Percentiles rank a stretch among this genome's conserved stretches.
Evolutionary conservation across 495 filamentous ascomycete species (phyloP).

Genomic region (Schizothecium vesticola): DNA sequence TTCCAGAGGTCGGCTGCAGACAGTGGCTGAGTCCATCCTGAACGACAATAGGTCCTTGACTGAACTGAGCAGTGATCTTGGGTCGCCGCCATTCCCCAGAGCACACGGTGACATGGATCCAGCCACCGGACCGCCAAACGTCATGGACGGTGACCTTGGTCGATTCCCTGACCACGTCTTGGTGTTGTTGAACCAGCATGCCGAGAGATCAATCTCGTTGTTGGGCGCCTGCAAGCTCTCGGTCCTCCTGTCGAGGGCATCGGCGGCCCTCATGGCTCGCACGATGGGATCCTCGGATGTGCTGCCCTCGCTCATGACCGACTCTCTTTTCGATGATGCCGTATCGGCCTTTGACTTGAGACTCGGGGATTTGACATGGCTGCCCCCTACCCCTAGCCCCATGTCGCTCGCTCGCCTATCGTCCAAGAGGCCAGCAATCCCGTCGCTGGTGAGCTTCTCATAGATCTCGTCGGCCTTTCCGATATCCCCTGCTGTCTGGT

Average conservation of each 20-base stretch:
- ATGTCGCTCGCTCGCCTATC: neutral
- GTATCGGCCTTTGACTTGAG: neutral
- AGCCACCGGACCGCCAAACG: neutral
- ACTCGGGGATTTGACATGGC: neutral
- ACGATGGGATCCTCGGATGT: conserved; percentile 33
- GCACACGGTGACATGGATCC: neutral
- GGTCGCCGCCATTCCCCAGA: neutral
- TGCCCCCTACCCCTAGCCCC: neutral
- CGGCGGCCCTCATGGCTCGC: conserved; percentile 46
- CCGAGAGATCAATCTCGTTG: conserved; percentile 34
- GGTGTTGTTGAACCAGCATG: conserved; percentile 15
- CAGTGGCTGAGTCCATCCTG: neutral
- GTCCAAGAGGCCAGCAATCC: conserved; percentile 31
- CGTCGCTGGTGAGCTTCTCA: conserved; percentile 38
- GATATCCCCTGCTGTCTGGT: conserved; percentile 38
- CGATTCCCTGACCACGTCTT: conserved; percentile 28
- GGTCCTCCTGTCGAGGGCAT: conserved; percentile 44
- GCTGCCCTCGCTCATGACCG: neutral
- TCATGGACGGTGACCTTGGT: conserved; percentile 21
- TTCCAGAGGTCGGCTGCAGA: neutral
- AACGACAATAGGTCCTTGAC: neutral
- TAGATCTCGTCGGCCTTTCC: conserved; percentile 40
- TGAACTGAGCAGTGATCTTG: conserved; percentile 16
- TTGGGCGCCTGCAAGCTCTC: conserved; percentile 35
- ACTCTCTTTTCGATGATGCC: neutral